Base-by-base conservation (phyloP, 768 basidiomycete genomes). In the Saitozyma podzolica region DNA sequence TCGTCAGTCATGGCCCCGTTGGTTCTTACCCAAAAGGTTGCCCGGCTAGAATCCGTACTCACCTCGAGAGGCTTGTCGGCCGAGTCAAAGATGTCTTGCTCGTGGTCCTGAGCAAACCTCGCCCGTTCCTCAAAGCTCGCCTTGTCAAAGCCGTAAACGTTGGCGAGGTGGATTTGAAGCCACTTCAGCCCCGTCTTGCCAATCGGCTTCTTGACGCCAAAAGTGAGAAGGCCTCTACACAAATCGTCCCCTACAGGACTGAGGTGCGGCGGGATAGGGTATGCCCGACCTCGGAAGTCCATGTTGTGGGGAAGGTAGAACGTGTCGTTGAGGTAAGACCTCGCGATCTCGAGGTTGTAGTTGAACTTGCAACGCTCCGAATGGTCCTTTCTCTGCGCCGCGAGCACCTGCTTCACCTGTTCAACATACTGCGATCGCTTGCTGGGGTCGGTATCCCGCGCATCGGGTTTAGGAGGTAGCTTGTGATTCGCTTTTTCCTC, bases 271-370 rank as follows among this genome's bases (percentile, higher is more conserved):
- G 95, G 94, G 49, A 96, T 88, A 10, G 96, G 95, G 76, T 99
- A 99, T 0, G 95, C 92, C 56, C 95, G 88, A 8, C 96, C 96
- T 63, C 95, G 87, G 84, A 98, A 99, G 80, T 99, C 96, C 70
- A 97, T 83, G 78, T 96, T 97, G 79, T 98, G 95, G 0, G 95
- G 94, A 54, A 94, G 83, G 80, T 92, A 98, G 77, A 98, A 88
- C 0, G 82, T 86, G 68, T 96, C 95, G 58, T 86, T 86, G 55
- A 94, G 82, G 84, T 94, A 96, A 56, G 93, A 88, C 55, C 90
- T 85, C 9, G 92, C 93, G 71, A 97, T 95, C 81, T 98, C 95
- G 61, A 99, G 87, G 78, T 93, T 95, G 80, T 97, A 97, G 77
- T 97, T 98, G 52, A 93, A 87, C 73, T 84, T 90, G 78, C 95